Conservation (phyloP, 352 stramenopile genomes). For the Pseudoperonospora humuli region DNA sequence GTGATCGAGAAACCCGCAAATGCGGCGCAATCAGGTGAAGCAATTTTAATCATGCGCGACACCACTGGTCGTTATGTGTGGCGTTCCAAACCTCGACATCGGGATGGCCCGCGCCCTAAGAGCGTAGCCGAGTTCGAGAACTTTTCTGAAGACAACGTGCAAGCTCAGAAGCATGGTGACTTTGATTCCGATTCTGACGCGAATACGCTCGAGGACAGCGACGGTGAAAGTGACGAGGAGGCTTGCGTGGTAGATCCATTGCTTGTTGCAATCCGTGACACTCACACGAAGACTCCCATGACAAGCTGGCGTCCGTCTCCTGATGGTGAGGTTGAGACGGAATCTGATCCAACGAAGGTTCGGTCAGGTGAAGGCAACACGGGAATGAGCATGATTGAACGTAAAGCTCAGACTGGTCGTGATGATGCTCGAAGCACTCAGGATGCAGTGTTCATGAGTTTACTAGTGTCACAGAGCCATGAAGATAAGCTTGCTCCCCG, state of each 20-base stretch:
- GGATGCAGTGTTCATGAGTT: conserved; percentile 58
- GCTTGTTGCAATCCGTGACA: conserved; percentile 53
- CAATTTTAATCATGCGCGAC: conserved; percentile 74
- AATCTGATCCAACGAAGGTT: conserved; percentile 24
- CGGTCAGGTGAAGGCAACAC: conserved; percentile 63
- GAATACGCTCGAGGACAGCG: conserved; percentile 18
- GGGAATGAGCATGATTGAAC: conserved; percentile 57
- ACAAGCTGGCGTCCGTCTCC: conserved; percentile 60
- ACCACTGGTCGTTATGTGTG: conserved; percentile 71
- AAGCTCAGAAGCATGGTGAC: conserved; percentile 13
- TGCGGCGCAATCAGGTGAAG: conserved; percentile 33
- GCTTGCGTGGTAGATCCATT: conserved; percentile 36
- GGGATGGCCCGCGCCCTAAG: conserved; percentile 41
- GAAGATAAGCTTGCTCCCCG: conserved; percentile 36
- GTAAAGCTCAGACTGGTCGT: conserved; percentile 44
- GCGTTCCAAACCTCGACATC: conserved; percentile 63
- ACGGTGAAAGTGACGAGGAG: conserved; percentile 29
- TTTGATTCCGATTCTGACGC: conserved; percentile 16
- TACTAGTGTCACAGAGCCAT: conserved; percentile 48
- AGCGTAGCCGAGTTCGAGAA: conserved; percentile 59
- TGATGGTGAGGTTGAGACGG: conserved; percentile 6
- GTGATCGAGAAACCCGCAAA: conserved; percentile 71
- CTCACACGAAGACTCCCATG: conserved; percentile 46
- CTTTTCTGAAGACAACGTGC: conserved; percentile 35
- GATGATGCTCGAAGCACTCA: conserved; percentile 48